These are phyloP conservation scores for Lentinula sp. DNA, from an alignment of 768 basidiomycete genomes.

Conservation along the genomic window DNA sequence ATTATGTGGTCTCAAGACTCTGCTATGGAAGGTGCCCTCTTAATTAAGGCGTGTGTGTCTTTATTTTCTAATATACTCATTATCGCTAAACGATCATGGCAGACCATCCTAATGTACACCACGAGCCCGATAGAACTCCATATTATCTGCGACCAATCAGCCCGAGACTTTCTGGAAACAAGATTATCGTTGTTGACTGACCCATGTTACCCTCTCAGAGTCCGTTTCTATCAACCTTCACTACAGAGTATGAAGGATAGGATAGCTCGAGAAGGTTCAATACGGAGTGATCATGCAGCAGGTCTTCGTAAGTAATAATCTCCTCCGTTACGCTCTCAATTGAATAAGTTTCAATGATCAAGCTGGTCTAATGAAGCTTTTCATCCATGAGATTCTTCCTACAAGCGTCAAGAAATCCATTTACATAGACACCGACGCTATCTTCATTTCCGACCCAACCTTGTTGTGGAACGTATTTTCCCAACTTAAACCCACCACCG, in stretches of 20 bases:
- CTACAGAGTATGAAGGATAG: slow-evolving; percentile 36
- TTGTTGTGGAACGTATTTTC: slow-evolving; percentile 39
- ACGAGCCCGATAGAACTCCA: slow-evolving; percentile 33
- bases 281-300: slow-evolving; percentile 40
- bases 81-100: slow-evolving; percentile 6
- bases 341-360: not conserved
- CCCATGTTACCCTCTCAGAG: slow-evolving; percentile 27
- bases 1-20: slow-evolving; percentile 38
- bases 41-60: slow-evolving; percentile 31
- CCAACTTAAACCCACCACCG: slow-evolving; percentile 24
- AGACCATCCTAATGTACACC: slow-evolving; percentile 35
- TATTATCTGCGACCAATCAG: slow-evolving; percentile 38
- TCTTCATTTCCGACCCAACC: slow-evolving; percentile 41
- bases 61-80: not conserved
- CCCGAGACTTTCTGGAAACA: slow-evolving; percentile 30
- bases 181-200: slow-evolving; percentile 32
- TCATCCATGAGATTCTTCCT: slow-evolving; percentile 46
- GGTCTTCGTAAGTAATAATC: slow-evolving; percentile 33
- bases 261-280: slow-evolving; percentile 38
- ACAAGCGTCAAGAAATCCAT: slow-evolving; percentile 36
- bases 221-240: slow-evolving; percentile 36
- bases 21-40: slow-evolving; percentile 33
- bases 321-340: no score
- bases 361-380: slow-evolving; percentile 50
- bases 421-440: slow-evolving; percentile 46